Percentiles rank a stretch among this genome's conserved stretches.
Evolutionary conservation across 352 stramenopile species (phyloP).

Genomic region (Pythium brachiatum): DNA sequence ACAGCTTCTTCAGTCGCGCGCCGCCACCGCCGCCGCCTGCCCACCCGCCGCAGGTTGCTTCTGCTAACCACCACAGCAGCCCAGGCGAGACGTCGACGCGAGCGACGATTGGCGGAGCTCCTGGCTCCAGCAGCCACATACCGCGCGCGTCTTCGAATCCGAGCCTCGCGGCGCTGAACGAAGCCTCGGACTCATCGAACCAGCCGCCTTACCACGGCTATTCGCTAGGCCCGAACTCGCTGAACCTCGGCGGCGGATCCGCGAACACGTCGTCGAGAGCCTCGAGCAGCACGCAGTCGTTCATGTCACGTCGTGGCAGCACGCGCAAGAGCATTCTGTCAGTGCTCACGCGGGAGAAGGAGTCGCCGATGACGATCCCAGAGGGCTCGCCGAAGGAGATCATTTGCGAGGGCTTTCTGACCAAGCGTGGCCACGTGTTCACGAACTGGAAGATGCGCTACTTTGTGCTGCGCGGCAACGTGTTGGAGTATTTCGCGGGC

Average conservation of each 20-base stretch:
- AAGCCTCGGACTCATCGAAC: conserved; percentile 31
- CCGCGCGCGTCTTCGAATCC: conserved; percentile 66
- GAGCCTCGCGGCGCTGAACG: conserved; percentile 47
- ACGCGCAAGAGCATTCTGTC: conserved; percentile 74
- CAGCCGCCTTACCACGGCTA: conserved; percentile 47
- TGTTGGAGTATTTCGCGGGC: conserved; percentile 82
- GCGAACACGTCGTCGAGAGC: conserved; percentile 24
- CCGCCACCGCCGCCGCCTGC: conserved; percentile 60
- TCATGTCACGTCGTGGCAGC: conserved; percentile 46
- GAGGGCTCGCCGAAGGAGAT: conserved; percentile 51
- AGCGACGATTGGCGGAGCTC: conserved; percentile 5
- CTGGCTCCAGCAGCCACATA: conserved; percentile 27
- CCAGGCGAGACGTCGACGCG: conserved; percentile 10
- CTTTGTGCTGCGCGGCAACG: conserved; percentile 80
- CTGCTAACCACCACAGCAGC: conserved; percentile 12
- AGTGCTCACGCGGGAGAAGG: conserved; percentile 74
- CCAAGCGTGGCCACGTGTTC: conserved; percentile 86
- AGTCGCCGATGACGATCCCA: conserved; percentile 57
- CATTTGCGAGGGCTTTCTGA: conserved; percentile 80
- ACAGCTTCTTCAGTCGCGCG: conserved; percentile 59
- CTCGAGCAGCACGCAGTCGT: conserved; percentile 25
- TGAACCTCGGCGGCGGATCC: conserved; percentile 17
- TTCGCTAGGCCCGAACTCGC: conserved; percentile 60
- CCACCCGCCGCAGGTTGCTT: conserved; percentile 38
- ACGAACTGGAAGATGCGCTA: conserved; percentile 91